Evolutionary conservation across 2,329 filamentous ascomycete genomes (phyloP).

Genomic region (Fusarium sp.): DNA sequence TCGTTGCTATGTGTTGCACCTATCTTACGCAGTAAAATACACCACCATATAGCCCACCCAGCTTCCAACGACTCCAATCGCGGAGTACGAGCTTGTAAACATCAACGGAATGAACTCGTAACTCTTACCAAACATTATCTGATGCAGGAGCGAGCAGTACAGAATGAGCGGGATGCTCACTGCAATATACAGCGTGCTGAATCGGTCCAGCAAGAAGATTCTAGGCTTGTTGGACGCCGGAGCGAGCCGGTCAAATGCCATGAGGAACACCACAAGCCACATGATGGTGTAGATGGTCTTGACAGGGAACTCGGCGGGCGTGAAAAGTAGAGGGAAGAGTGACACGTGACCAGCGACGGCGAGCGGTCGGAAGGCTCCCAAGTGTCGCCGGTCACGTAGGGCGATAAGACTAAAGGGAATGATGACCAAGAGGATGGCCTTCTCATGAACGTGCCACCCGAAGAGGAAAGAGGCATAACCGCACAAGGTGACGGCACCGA

Average conservation of each 20-base stretch:
- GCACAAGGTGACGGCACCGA: slow-evolving; percentile 91
- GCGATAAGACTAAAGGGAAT: slow-evolving; percentile 96
- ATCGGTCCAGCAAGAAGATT: slow-evolving; percentile 91
- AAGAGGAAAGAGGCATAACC: slow-evolving; percentile 98
- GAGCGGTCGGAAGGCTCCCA: slow-evolving; percentile 91
- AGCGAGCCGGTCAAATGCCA: slow-evolving; percentile 88
- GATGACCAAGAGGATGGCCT: slow-evolving; percentile 93
- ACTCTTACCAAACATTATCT: slow-evolving; percentile 83
- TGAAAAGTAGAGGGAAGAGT: slow-evolving; percentile 94
- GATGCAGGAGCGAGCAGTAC: slow-evolving; percentile 90
- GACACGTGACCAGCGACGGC: slow-evolving; percentile 96
- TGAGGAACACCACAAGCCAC: slow-evolving; percentile 90
- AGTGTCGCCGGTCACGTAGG: slow-evolving; percentile 88
- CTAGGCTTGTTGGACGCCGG: slow-evolving; percentile 85
- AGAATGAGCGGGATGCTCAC: slow-evolving; percentile 90
- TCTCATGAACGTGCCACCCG: slow-evolving; percentile 99
- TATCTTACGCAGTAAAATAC: slow-evolving; percentile 76
- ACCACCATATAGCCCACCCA: slow-evolving; percentile 96
- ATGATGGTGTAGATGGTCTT: slow-evolving; percentile 94
- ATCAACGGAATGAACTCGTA: slow-evolving; percentile 96
- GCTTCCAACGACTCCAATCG: slow-evolving; percentile 94
- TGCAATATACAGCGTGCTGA: slow-evolving; percentile 90
- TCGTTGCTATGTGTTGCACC: slow-evolving; percentile 28
- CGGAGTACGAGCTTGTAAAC: slow-evolving; percentile 96
- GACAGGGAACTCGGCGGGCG: slow-evolving; percentile 90